Conservation (phyloP, 2,329 filamentous ascomycete species). For the Pseudogymnoascus sp. region DNA sequence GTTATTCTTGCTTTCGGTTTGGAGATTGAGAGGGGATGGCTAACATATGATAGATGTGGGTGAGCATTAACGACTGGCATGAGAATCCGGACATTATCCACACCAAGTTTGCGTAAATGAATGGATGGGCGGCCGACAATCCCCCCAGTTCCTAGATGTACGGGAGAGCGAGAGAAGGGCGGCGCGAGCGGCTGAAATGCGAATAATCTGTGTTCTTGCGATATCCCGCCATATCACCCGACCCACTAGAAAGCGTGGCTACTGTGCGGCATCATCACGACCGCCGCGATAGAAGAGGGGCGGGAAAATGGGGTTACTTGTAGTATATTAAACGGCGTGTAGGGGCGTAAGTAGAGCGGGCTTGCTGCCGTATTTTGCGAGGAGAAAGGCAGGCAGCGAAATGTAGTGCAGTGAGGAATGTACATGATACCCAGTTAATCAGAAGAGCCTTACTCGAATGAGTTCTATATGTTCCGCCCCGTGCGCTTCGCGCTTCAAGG, state of each 20-base stretch:
- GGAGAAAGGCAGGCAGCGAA: neutral
- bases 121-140: neutral
- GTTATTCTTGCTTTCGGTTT: slow-evolving; percentile 22
- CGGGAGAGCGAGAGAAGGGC: neutral
- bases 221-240: neutral
- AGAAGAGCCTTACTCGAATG: neutral
- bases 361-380: neutral
- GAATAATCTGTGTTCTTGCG: neutral
- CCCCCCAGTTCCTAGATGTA: neutral
- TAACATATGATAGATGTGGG: slow-evolving; percentile 73
- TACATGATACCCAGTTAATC: slow-evolving; percentile 4
- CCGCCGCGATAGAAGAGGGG: neutral
- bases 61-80: slow-evolving; percentile 99
- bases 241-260: neutral
- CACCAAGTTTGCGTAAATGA: slow-evolving; percentile 74
- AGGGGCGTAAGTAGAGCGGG: neutral
- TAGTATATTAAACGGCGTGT: slow-evolving; percentile 6
- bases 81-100: slow-evolving; percentile 99
- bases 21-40: slow-evolving; percentile 14
- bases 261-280: neutral
- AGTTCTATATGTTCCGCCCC: neutral
- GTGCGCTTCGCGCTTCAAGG: neutral
- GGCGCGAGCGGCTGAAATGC: neutral
- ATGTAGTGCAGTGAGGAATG: slow-evolving; percentile 3
- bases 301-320: neutral